phyloP scores from a whole-genome alignment of 495 filamentous ascomycete genomes.

The Aspergillus avenaceus region DNA sequence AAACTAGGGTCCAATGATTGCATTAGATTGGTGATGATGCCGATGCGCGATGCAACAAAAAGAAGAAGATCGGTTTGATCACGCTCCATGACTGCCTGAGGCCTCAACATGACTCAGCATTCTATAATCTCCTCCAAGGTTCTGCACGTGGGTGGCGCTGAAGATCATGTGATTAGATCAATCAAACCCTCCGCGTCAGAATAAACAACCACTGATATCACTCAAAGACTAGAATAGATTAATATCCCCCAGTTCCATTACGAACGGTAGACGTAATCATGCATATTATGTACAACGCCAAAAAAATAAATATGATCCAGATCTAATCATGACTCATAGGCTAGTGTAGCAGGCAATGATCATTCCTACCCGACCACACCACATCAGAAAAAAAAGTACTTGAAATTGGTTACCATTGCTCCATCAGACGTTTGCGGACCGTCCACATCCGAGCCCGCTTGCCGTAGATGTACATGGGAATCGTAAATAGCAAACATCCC shows the following conservation, averaged over 20 bases:
- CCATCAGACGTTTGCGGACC: conserved; percentile 81
- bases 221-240: too few relatives aligned
- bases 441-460: conserved; percentile 98
- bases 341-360: too few relatives aligned
- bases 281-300: neutral
- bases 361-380: too few relatives aligned
- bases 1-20: too few relatives aligned
- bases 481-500: conserved; percentile 65
- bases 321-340: neutral
- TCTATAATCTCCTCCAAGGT: neutral
- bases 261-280: neutral
- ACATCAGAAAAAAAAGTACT: too few relatives aligned
- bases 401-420: conserved; percentile 47
- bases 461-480: conserved; percentile 95
- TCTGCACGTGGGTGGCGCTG: neutral
- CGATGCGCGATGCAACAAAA: too few relatives aligned
- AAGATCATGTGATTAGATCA: neutral
- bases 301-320: neutral
- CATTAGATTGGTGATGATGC: too few relatives aligned
- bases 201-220: too few relatives aligned
- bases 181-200: too few relatives aligned
- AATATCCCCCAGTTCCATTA: too few relatives aligned
- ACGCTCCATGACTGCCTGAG: too few relatives aligned
- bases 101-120: neutral
- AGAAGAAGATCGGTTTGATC: too few relatives aligned